phyloP scores from a whole-genome alignment of 345 rosid genomes.

The Punica granatum region DNA sequence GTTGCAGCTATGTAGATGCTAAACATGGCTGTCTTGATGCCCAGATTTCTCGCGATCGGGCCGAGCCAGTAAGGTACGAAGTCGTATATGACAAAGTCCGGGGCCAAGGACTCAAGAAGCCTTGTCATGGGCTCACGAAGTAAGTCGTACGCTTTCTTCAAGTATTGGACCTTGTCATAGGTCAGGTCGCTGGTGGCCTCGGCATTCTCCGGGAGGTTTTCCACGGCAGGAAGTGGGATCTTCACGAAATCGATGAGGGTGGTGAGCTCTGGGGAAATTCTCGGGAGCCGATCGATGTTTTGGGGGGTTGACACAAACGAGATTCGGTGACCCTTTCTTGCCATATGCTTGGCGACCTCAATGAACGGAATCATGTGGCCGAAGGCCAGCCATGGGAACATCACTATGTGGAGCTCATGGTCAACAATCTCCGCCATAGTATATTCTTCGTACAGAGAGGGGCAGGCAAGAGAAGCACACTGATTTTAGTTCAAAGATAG shows the following conservation, averaged over 20 bases:
- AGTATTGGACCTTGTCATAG: constrained; percentile 12
- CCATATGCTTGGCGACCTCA: constrained; percentile 22
- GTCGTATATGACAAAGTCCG: constrained; percentile 25
- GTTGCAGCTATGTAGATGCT: constrained; percentile 10
- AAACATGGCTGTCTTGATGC: constrained; percentile 12
- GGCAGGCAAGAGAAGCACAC: too few relatives aligned
- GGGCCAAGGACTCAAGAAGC: constrained; percentile 13
- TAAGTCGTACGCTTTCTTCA: constrained; percentile 26
- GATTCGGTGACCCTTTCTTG: constrained; percentile 16
- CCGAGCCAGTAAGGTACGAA: constrained; percentile 23
- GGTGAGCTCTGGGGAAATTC: constrained; percentile 12
- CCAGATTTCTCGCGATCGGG: constrained; percentile 1
- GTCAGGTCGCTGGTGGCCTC: constrained; percentile 30
- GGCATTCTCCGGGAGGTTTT: constrained; percentile 17
- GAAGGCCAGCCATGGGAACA: constrained; percentile 26
- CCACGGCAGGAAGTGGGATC: constrained; percentile 17
- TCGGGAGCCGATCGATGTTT: constrained; percentile 24
- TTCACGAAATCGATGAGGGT: constrained; percentile 13
- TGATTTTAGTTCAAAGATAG: too few relatives aligned
- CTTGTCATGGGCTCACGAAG: constrained; percentile 14
- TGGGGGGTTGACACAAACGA: constrained; percentile 14
- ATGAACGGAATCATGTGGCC: constrained; percentile 27
- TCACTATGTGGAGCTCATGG: constrained; percentile 12
- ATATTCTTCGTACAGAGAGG: too few relatives aligned
- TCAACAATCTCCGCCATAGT: constrained; percentile 2